phyloP scores from a whole-genome alignment of 108 stramenopile genomes.

The Ochromonas danica region DNA sequence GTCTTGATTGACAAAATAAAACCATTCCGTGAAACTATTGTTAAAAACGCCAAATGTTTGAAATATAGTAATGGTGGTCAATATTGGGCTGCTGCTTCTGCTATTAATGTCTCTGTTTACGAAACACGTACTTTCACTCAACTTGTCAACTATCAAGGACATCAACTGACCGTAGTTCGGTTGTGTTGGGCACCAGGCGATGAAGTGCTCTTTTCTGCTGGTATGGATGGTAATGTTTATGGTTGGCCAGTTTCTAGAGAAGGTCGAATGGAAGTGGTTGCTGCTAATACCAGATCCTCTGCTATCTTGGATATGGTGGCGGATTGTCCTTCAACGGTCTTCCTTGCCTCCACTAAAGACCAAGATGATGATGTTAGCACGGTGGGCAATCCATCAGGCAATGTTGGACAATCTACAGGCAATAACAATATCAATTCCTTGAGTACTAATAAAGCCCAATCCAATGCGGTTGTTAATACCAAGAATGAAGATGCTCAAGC shows the following conservation, averaged over 20 bases:
- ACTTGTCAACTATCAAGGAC: slow-evolving; percentile 45
- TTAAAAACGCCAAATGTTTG: slow-evolving; percentile 46
- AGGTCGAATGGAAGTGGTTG: background rate
- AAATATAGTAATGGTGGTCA: slow-evolving; percentile 46
- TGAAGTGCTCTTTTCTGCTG: slow-evolving; percentile 46
- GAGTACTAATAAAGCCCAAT: no score
- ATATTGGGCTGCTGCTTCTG: slow-evolving; percentile 44
- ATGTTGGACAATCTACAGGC: background rate
- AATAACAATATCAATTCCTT: background rate
- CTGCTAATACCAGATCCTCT: background rate
- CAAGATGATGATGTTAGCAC: background rate
- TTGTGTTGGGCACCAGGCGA: slow-evolving; percentile 46
- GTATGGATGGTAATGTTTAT: slow-evolving; percentile 51
- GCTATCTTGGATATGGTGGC: background rate
- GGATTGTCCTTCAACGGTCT: background rate
- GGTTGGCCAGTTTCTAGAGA: slow-evolving; percentile 32
- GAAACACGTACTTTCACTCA: slow-evolving; percentile 19
- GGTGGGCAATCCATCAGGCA: background rate
- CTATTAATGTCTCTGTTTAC: slow-evolving; percentile 44
- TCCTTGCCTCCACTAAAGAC: background rate
- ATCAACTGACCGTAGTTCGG: slow-evolving; percentile 41
- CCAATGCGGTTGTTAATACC: background rate
- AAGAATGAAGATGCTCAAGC: background rate
- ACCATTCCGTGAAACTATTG: slow-evolving; percentile 36
- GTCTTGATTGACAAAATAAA: slow-evolving; percentile 47